Base-by-base conservation (phyloP, 768 basidiomycete species). In the Calocybe cyanea region DNA sequence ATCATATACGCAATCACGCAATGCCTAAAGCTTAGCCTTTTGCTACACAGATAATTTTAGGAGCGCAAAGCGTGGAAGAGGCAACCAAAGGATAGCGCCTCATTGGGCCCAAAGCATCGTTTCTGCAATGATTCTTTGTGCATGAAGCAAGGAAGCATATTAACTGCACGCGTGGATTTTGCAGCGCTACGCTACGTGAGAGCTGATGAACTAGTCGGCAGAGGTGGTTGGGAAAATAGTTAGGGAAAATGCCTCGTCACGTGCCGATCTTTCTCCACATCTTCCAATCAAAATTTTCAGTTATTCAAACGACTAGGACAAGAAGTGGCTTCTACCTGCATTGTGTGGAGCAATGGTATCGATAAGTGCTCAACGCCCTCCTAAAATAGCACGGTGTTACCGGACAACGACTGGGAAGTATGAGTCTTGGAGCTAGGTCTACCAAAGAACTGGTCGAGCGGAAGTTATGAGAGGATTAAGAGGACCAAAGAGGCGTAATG, bases 11-110 rank as follows among this genome's bases (percentile, higher is more conserved):
- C 15, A 33, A 18, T 38, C 20, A 21, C 24, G 23, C 43, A 28
- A 15, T 23, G 19, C 31, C 41, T 21, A 34, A 42, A 42, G 14
- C 21, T 14, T 21, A 15, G 13, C 14, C 23, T 19, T 35, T 23
- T 1, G 17, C 23, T 9, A n/a, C 43, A 44, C 43, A 44, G 43
- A 44, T 38, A 44, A 43, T 20, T 34, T 43, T 43, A 43, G 42
- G 28, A 10, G 35, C n/a, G 4, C 34, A 17, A 34, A 14, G 14
- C 34, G 42, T 43, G 42, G 34, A 35, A 43, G 36, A 6, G 15
- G 36, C 15, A 21, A 17, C 34, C 36, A 35, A 44, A 44, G 24
- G 18, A 17, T 44, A 17, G 13, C 21, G 28, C 43, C 34, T 44
- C 21, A 44, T 44, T 44, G 43, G 43, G 11, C 25, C 25, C 25